phyloP scores from a whole-genome alignment of 1,139 yeast species.

The Yamadazyma atlantica region DNA sequence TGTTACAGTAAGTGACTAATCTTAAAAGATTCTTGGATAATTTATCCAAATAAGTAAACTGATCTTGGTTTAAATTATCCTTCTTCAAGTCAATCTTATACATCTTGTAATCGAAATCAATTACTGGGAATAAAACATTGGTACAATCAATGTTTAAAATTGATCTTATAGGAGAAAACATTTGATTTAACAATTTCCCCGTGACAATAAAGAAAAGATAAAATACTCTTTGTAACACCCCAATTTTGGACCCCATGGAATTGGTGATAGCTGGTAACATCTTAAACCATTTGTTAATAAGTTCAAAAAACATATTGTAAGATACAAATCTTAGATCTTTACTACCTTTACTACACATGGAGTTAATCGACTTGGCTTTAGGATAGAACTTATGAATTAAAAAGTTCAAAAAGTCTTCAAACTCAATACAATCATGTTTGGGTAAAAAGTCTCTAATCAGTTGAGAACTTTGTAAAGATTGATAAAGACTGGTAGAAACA shows the following conservation, averaged over 20 bases:
- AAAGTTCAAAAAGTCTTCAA: constrained; percentile 30
- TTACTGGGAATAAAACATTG: constrained; percentile 30
- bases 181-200: constrained; percentile 34
- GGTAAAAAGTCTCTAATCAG: constrained; percentile 17
- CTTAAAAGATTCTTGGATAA: constrained; percentile 24
- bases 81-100: constrained; percentile 19
- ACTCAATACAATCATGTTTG: constrained; percentile 24
- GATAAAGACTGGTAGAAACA: constrained; percentile 17
- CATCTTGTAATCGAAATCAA: constrained; percentile 27
- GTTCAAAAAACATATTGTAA: constrained; percentile 29
- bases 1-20: constrained; percentile 29
- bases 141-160: constrained; percentile 36
- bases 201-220: constrained; percentile 36
- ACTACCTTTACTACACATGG: constrained; percentile 19
- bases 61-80: constrained; percentile 18
- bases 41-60: constrained; percentile 18
- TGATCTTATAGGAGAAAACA: constrained; percentile 35
- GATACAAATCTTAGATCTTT: constrained; percentile 16
- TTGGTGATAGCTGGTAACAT: constrained; percentile 35
- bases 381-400: constrained; percentile 30
- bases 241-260: constrained; percentile 27
- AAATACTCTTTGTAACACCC: constrained; percentile 33
- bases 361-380: constrained; percentile 24
- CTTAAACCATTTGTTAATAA: constrained; percentile 35
- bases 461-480: constrained; percentile 13